phyloP scores from a whole-genome alignment of 2,329 filamentous ascomycete species.

The Dothidotthia symphoricarpi region DNA sequence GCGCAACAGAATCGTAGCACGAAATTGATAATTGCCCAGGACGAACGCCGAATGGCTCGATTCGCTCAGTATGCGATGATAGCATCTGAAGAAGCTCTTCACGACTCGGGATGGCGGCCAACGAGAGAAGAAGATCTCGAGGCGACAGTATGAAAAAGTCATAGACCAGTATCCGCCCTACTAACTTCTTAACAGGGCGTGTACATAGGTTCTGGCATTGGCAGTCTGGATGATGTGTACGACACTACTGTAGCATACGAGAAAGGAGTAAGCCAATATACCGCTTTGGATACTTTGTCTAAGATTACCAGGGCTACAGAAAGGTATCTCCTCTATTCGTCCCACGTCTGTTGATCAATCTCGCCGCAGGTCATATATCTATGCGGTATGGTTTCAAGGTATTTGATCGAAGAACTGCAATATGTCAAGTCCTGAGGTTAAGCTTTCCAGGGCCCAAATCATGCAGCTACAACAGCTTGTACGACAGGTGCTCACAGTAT shows the following conservation, averaged over 20 bases:
- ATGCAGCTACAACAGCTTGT: constrained; percentile 89
- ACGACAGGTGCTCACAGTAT: constrained; percentile 95
- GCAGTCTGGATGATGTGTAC: constrained; percentile 89
- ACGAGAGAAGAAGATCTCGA: constrained; percentile 62
- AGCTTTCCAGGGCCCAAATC: constrained; percentile 70
- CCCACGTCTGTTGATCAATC: constrained; percentile 87
- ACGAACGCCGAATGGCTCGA: constrained; percentile 76
- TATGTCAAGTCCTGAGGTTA: constrained; percentile 5
- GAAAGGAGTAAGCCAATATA: constrained; percentile 58
- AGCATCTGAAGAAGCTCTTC: constrained; percentile 79
- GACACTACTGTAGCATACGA: constrained; percentile 75
- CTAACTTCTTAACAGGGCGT: constrained; percentile 60
- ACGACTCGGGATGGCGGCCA: constrained; percentile 76
- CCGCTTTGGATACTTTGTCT: not conserved
- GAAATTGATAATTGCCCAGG: constrained; percentile 41
- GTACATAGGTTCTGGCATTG: constrained; percentile 92
- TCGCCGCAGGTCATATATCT: constrained; percentile 90
- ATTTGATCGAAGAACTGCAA: not conserved
- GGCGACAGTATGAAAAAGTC: constrained; percentile 55
- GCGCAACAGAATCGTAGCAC: constrained; percentile 34
- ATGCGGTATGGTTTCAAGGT: constrained; percentile 83
- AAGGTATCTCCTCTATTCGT: constrained; percentile 94
- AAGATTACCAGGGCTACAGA: constrained; percentile 68
- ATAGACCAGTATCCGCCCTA: not conserved
- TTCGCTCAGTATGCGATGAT: constrained; percentile 92